Percentiles rank a stretch among this genome's conserved stretches.
These are phyloP conservation scores for Malassezia obtusa DNA, from an alignment of 1,284 basidiomycete genomes.

Conservation along the genomic window DNA sequence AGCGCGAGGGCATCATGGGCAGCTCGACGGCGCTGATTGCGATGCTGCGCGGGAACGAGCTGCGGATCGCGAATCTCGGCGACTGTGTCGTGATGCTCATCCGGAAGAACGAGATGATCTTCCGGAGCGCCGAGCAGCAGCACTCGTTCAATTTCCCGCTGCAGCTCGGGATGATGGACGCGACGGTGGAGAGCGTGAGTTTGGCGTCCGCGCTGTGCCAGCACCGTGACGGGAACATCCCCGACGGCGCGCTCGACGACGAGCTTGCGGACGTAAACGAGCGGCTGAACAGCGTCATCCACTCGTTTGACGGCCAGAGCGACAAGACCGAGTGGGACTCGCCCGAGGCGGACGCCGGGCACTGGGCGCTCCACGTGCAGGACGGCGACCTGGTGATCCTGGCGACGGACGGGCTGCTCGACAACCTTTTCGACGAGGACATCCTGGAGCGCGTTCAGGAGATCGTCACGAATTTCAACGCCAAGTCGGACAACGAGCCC, in stretches of 20 bases:
- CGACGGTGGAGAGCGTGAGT: slow-evolving; percentile 59
- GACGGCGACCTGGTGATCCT: slow-evolving; percentile 81
- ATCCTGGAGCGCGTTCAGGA: slow-evolving; percentile 69
- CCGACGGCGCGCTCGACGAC: slow-evolving; percentile 29
- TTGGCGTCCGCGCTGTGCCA: slow-evolving; percentile 29
- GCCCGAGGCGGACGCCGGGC: slow-evolving; percentile 57
- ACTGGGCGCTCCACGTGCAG: slow-evolving; percentile 65
- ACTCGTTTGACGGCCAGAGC: slow-evolving; percentile 8
- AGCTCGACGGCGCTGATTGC: slow-evolving; percentile 56
- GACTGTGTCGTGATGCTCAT: slow-evolving; percentile 76
- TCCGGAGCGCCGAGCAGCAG: slow-evolving; percentile 88
- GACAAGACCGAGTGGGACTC: slow-evolving; percentile 36
- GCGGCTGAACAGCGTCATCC: slow-evolving; percentile 21
- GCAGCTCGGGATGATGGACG: slow-evolving; percentile 67
- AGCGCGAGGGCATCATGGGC: slow-evolving; percentile 53
- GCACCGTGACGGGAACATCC: slow-evolving; percentile 27
- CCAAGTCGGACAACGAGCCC: neutral
- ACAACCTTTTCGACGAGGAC: slow-evolving; percentile 92
- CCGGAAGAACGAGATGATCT: slow-evolving; percentile 65
- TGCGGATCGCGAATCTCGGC: slow-evolving; percentile 81
- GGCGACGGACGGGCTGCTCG: slow-evolving; percentile 77
- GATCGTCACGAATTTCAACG: neutral
- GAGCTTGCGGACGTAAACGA: slow-evolving; percentile 27
- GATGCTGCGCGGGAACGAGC: slow-evolving; percentile 60
- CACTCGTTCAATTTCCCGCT: slow-evolving; percentile 87